Evolutionary conservation across 306 rosid species (phyloP).

Genomic region (Cotoneaster glaucophyllus): DNA sequence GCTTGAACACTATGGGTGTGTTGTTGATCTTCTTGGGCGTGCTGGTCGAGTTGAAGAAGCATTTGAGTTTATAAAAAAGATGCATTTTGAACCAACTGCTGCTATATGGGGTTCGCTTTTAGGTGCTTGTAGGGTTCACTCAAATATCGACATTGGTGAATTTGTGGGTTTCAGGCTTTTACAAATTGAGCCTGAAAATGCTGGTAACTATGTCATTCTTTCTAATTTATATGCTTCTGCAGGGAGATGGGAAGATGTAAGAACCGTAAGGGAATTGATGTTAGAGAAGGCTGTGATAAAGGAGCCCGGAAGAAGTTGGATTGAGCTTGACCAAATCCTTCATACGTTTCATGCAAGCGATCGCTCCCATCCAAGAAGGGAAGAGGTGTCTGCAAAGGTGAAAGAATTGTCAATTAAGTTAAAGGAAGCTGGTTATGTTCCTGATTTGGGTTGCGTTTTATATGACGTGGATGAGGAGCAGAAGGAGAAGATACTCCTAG

Average conservation of each 20-base stretch:
- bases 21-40: constrained; percentile 87
- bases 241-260: constrained; percentile 86
- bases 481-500: constrained; percentile 74
- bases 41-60: constrained; percentile 67
- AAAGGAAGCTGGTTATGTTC: constrained; percentile 72
- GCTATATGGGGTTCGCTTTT: constrained; percentile 84
- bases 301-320: constrained; percentile 85
- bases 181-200: constrained; percentile 72
- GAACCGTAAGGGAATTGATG: constrained; percentile 62
- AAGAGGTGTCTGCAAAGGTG: constrained; percentile 61
- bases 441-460: constrained; percentile 71
- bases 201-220: constrained; percentile 80
- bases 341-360: constrained; percentile 81
- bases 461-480: constrained; percentile 87
- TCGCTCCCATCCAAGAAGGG: constrained; percentile 74
- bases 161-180: constrained; percentile 57
- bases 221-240: constrained; percentile 79
- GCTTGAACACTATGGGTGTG: constrained; percentile 75
- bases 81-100: constrained; percentile 67
- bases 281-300: constrained; percentile 50
- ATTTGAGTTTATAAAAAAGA: constrained; percentile 42
- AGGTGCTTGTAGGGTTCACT: constrained; percentile 79
- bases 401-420: constrained; percentile 48
- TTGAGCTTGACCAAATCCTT: constrained; percentile 67
- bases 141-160: constrained; percentile 56